phyloP scores from a whole-genome alignment of 192 early-diverging fungal genomes.

The Backusella parvicylindrica region DNA sequence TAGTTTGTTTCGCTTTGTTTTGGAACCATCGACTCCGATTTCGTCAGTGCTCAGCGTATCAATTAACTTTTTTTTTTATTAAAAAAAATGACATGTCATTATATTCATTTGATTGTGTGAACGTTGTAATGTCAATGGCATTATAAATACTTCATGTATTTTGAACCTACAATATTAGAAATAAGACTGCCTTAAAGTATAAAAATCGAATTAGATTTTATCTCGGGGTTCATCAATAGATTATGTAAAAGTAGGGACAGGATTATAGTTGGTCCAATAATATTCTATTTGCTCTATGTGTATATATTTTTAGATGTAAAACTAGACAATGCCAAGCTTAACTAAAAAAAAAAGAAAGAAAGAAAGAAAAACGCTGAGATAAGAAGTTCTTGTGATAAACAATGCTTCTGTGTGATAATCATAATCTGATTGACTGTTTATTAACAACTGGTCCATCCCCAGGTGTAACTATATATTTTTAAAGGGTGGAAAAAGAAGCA shows the following conservation, averaged over 20 bases:
- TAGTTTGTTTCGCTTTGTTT: neutral
- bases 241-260: neutral
- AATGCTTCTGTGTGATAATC: neutral
- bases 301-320: neutral
- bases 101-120: neutral
- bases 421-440: neutral
- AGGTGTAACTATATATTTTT: neutral
- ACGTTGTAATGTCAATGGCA: neutral
- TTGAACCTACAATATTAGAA: neutral
- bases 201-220: neutral
- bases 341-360: neutral
- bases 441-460: neutral
- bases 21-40: neutral
- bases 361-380: no score
- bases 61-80: no score
- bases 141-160: neutral
- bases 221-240: neutral
- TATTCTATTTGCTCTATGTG: no score
- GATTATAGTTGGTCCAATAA: neutral
- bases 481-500: neutral
- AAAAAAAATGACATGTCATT: neutral
- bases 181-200: neutral
- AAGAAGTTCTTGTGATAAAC: neutral
- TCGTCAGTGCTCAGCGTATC: neutral
- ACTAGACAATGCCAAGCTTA: neutral